Base-by-base conservation (phyloP, 768 basidiomycete genomes). In the Termitomyces sp. region DNA sequence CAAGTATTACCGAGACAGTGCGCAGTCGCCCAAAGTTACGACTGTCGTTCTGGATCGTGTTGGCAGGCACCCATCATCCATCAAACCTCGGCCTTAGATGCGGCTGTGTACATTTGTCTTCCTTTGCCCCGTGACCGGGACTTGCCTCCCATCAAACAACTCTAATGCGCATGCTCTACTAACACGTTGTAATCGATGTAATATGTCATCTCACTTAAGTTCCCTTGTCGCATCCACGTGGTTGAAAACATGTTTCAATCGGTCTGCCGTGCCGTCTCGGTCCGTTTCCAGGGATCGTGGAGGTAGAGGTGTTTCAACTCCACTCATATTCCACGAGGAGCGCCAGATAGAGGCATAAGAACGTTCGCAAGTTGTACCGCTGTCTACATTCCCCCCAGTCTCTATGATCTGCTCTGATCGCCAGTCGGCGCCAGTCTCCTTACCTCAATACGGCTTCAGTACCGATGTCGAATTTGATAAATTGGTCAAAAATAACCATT, bases 371-470 rank as follows among this genome's bases (percentile, higher is more conserved):
- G 36, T 41, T 28, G 15, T 41, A 41, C 7, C 28, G 2, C 15
- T 26, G 36, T 51, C 15, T 28, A 24, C 16, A 61, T 55, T 58
- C 56, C 39, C 34, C 5, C 2, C 22, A 49, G 34, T 51, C 54
- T 51, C 59, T 46, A 75, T 76, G 74, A 51, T 33, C 42, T 54
- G 22, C 37, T 26, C 28, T 28, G 55, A 56, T 36, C 31, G 34
- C 15, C 26, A 66, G 24, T 54, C 54, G 9, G 26, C 46, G 47
- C 59, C 68, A 53, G 49, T 59, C 37, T 63, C 71, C 37, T 77
- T 89, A 49, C 88, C 89, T 54, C 90, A 89, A 69, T 86, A 86
- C 64, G 88, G 89, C 53, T 90, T 90, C 67, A 81, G 84, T 44
- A 66, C 80, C 44, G 82, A 86, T 61, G 71, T 80, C 67, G 75